A percentile compares a stretch with the other conserved stretches of the same genome.
Conservation (phyloP, 2,329 filamentous ascomycete genomes). For the Pseudogymnoascus sp. region DNA sequence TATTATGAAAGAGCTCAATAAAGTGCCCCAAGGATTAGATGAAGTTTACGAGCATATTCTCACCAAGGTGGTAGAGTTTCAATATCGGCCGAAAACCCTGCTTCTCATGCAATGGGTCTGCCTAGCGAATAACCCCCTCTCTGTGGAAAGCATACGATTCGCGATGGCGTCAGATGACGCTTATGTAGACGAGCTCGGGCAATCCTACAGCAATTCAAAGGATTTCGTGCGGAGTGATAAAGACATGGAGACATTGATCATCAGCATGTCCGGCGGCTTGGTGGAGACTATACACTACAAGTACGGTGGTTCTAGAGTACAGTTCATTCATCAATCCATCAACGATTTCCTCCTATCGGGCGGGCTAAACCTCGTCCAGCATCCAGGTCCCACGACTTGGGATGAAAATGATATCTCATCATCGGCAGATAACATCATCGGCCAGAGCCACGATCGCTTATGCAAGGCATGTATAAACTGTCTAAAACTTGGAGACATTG, state of each 20-base stretch:
- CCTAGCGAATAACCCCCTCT: conserved; percentile 13
- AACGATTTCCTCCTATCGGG: not conserved
- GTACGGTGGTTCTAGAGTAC: conserved; percentile 22
- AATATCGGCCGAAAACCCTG: conserved; percentile 14
- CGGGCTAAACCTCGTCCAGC: not conserved
- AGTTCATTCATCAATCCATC: conserved; percentile 29
- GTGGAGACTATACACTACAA: conserved; percentile 13
- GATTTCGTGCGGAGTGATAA: conserved; percentile 16
- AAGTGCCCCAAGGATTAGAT: conserved; percentile 17
- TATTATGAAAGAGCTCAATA: conserved; percentile 12
- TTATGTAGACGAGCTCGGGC: not conserved
- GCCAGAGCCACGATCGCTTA: conserved; percentile 14
- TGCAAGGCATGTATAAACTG: conserved; percentile 16
- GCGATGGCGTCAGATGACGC: not conserved
- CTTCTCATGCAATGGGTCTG: conserved; percentile 16
- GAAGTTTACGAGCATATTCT: conserved; percentile 17
- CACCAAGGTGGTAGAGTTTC: conserved; percentile 13
- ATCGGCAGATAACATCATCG: conserved; percentile 3
- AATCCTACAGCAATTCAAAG: not conserved
- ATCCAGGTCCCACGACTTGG: not conserved
- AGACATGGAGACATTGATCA: conserved; percentile 18
- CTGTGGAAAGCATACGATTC: conserved; percentile 8
- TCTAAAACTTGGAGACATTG: not conserved
- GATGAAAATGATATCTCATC: not conserved
- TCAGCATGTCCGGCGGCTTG: conserved; percentile 21